These are phyloP conservation scores for Anastatica hierochuntica DNA, from an alignment of 345 rosid species.

Conservation along the genomic window DNA sequence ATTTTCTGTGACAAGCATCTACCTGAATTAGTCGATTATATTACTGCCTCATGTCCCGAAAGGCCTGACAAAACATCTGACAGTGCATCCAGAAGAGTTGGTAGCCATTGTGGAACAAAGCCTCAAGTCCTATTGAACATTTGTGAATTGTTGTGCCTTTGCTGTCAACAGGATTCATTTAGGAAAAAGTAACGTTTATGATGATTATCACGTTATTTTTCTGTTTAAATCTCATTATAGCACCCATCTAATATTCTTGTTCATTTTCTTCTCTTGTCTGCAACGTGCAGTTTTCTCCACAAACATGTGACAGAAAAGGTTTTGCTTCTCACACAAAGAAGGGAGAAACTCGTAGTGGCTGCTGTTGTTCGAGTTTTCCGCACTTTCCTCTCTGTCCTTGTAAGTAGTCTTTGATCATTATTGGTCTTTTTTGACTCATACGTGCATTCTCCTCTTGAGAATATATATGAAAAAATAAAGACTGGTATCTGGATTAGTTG, in stretches of 20 bases:
- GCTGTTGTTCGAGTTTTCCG: slow-evolving; percentile 94
- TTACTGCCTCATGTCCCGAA: slow-evolving; percentile 64
- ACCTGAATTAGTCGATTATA: slow-evolving; percentile 76
- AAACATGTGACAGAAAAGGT: slow-evolving; percentile 73
- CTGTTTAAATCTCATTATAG: slow-evolving; percentile 8
- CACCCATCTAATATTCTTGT: slow-evolving; percentile 1
- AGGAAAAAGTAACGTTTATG: slow-evolving; percentile 66
- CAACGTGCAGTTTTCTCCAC: slow-evolving; percentile 89
- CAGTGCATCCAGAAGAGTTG: slow-evolving; percentile 33
- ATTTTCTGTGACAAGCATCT: slow-evolving; percentile 94
- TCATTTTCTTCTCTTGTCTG: slow-evolving; percentile 24
- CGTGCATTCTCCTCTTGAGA: too few species aligned
- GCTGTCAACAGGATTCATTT: slow-evolving; percentile 84
- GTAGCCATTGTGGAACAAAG: too few species aligned
- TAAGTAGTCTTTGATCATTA: too few species aligned
- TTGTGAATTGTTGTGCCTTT: slow-evolving; percentile 91
- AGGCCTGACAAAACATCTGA: slow-evolving; percentile 37
- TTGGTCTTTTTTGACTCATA: too few species aligned
- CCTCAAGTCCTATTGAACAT: slow-evolving; percentile 86
- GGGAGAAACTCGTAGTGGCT: slow-evolving; percentile 84
- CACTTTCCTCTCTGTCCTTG: slow-evolving; percentile 71
- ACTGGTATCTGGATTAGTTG: not conserved
- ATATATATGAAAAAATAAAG: not conserved
- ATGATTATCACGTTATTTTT: slow-evolving; percentile 6
- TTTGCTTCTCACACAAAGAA: slow-evolving; percentile 64